These are phyloP conservation scores for Parsonsia alboflavescens DNA, from an alignment of 257 asterid species.

Conservation along the genomic window DNA sequence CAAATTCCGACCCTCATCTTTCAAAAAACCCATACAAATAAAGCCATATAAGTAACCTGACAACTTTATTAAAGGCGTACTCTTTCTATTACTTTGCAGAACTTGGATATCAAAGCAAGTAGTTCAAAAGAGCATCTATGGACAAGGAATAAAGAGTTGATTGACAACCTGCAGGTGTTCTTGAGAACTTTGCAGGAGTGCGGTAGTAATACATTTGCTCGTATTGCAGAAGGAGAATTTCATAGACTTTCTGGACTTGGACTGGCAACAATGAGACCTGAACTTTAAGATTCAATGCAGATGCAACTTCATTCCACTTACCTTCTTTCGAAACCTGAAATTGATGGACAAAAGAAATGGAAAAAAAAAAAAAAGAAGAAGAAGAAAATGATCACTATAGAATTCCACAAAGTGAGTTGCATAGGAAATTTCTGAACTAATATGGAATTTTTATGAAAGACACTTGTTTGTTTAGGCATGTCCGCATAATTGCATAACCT, in stretches of 20 bases:
- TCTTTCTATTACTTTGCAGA: background rate
- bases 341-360: background rate
- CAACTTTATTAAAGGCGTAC: background rate
- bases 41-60: background rate
- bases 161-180: slow-evolving; percentile 23
- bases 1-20: too few species aligned
- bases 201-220: slow-evolving; percentile 55
- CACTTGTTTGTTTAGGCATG: background rate
- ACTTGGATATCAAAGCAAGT: background rate
- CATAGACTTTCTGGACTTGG: slow-evolving; percentile 54
- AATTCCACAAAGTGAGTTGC: background rate
- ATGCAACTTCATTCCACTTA: slow-evolving; percentile 66
- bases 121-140: background rate
- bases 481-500: background rate
- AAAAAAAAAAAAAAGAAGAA: background rate
- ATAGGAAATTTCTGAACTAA: background rate
- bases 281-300: slow-evolving; percentile 28
- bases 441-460: background rate
- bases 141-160: slow-evolving; percentile 2
- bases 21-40: too few species aligned
- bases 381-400: background rate
- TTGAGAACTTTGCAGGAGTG: slow-evolving; percentile 28
- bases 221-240: slow-evolving; percentile 42
- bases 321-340: slow-evolving; percentile 53
- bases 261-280: slow-evolving; percentile 26